Base-by-base conservation (phyloP, 2,329 filamentous ascomycete species). In the Massarina eburnea region DNA sequence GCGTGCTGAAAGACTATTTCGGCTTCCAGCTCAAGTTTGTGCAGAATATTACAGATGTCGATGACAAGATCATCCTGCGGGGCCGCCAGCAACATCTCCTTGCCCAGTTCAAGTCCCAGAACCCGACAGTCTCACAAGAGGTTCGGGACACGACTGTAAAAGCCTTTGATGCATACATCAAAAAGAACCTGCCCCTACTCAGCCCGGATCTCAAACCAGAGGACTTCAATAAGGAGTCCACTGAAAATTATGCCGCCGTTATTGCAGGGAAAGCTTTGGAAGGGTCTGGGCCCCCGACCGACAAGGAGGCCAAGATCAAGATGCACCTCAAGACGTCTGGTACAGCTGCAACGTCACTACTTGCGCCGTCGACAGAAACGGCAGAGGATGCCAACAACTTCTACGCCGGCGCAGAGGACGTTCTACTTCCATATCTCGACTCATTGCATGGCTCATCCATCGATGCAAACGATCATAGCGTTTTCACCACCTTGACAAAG, bases 401-500 rank as follows among this genome's bases (percentile, higher is more conserved):
- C 64, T 83, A 80, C 47, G 67, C 71, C n/a, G 76, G 77, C 30
- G 77, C 80, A 2, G 77, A 84, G 47, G 85, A 87, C 52, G 82
- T 95, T 17, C 73, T 97, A 7, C 75, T 94, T 10, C 89, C 90
- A 1, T 94, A 92, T 62, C 80, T 97, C 15, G 92, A 97, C 64
- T 69, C 75, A 1, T 63, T 82, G 12, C 70, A 83, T 50, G 80
- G 80, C 26, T 70, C 78, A 4, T 75, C 73, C 0, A 80, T 87
- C 30, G 74, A 81, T 48, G 77, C 80, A 15, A 76, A 77, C 34
- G 80, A 87, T 55, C 80, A 87, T 64, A 75, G 75, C n/a, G 91
- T 96, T 49, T 96, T 95, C 71, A 94, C 88, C 2, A 84, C 88
- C 52, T 80, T 97, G 21, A 95, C 92, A 0, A 80, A 88, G 68